Base-by-base conservation (phyloP, 768 basidiomycete species). In the Psilocybe subaeruginosa region DNA sequence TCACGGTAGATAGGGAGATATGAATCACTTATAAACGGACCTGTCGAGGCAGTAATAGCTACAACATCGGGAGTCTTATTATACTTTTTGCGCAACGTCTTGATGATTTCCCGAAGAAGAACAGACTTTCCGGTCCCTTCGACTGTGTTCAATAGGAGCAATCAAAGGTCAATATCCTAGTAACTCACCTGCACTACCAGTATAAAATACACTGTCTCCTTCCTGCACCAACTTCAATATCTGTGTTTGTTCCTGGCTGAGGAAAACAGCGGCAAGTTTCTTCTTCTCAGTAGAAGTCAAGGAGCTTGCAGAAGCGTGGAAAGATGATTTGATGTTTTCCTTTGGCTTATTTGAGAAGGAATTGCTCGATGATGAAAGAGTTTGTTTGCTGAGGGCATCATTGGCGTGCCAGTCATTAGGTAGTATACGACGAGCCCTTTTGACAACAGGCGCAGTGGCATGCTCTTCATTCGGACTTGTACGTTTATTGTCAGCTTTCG, bases 101-200 rank as follows among this genome's bases (percentile, higher is more conserved):
- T 84, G 72, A 98, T 97, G 51, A 98, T 96, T 74, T 96, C 93
- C 14, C 95, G 85, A 16, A 99, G 81, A 3, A 99, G 83, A 27
- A 99, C 94, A 3, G 96, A 98, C 76, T 99, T 99, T 50, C 97
- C 97, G 11, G 97, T 97, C 63, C 97, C 97, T 97, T 50, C 17
- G 41, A 16, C 43, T 30, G 5, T 9, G 2, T 50, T 23, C 41
- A 33, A 30, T n/a, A 29, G 11, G 8, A 9, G 17, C 37, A 0
- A 56, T 16, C 11, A 27, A 43, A 23, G 14, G 33, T 29, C 27
- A 35, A 19, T 9, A 47, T 51, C 12, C 16, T 33, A 9, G 27
- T 37, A 16, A 75, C 88, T 64, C 64, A 97, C 96, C 97, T 61
- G 97, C 97, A 78, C 92, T 94, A 29, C 97, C 97, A 1, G 97